Evolutionary conservation across 495 filamentous ascomycete genomes (phyloP), one percentile per base, ranked within the genome.

Genomic region (Elasticomyces elasticus): DNA sequence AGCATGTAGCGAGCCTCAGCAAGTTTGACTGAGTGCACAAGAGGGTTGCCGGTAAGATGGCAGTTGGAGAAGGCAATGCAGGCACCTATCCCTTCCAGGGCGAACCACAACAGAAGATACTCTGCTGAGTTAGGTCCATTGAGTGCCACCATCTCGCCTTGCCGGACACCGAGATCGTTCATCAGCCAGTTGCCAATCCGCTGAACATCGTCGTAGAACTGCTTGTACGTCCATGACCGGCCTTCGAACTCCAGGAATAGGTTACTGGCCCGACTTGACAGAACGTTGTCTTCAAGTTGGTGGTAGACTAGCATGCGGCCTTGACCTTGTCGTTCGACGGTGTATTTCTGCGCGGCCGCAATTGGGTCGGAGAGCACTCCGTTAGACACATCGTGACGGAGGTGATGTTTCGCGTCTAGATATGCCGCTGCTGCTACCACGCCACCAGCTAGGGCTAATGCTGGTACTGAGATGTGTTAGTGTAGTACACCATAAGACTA

Each of bases 31-130:
- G 86, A 92, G 66, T 97, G 90, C 22, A 82, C 64, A 54, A 98
- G 69, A 1, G 91, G 74, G 25, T 86, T 78, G 9, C 83, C 86
- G 0, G 75, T 75, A 38, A 97, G 67, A 61, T 96, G 95, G 67
- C 92, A 95, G 67, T 98, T 98, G 70, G 96, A 83, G 54, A 91
- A 86, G 0, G 89, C 89, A 12, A 90, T 88, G 19, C 77, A 77
- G 0, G 86, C 90, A 0, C 92, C 92, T 38, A 97, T 81, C 15
- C 83, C 81, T 87, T 90, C 95, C 26, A 96, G 68, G 0, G 84
- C 92, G 25, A 94, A 74, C 71, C 80, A 78, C n/a, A 95, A 57
- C 69, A 94, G 90, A 10, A 95, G 59, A 62, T 89, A 91, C 7
- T 79, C 78, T 9, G 87, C 82, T 23, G 81, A 88, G 63, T 98